A percentile compares a stretch with the other conserved stretches of the same genome.
Evolutionary conservation across 345 rosid genomes (phyloP).

Genomic region (Eucalyptus erythrocorys): DNA sequence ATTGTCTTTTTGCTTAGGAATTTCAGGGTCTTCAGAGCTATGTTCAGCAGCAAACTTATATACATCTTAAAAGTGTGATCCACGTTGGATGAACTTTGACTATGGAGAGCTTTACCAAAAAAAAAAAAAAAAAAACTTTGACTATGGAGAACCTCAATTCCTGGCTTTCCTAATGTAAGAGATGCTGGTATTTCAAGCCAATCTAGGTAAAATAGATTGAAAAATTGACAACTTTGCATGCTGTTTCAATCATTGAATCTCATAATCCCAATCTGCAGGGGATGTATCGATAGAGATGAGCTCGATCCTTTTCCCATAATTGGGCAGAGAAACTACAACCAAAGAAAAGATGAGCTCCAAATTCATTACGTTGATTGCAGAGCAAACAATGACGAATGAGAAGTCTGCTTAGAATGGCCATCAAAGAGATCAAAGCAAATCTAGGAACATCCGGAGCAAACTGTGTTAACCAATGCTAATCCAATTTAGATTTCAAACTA

Average conservation of each 20-base stretch:
- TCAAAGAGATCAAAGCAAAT: background rate
- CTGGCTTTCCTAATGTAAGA: background rate
- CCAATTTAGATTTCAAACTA: background rate
- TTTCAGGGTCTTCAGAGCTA: background rate
- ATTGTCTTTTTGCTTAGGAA: background rate
- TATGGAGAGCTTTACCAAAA: too few species aligned
- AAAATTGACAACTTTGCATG: background rate
- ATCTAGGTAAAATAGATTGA: background rate
- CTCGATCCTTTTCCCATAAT: background rate
- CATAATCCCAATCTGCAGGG: background rate
- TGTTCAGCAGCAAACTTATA: background rate
- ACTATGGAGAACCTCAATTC: background rate
- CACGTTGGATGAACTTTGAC: background rate
- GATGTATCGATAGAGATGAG: background rate
- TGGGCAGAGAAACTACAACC: background rate
- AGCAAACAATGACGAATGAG: background rate
- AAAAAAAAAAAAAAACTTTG: too few species aligned
- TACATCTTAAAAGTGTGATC: background rate
- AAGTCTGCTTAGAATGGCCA: background rate
- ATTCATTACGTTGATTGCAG: background rate
- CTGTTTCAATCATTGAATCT: background rate
- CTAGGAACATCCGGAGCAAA: background rate
- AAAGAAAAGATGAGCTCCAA: background rate
- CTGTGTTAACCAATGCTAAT: background rate
- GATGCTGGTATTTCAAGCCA: background rate